Percentiles rank a stretch among this genome's conserved stretches.
These are phyloP conservation scores for Fusarium acutatum DNA, from an alignment of 2,329 filamentous ascomycete species.

Conservation along the genomic window DNA sequence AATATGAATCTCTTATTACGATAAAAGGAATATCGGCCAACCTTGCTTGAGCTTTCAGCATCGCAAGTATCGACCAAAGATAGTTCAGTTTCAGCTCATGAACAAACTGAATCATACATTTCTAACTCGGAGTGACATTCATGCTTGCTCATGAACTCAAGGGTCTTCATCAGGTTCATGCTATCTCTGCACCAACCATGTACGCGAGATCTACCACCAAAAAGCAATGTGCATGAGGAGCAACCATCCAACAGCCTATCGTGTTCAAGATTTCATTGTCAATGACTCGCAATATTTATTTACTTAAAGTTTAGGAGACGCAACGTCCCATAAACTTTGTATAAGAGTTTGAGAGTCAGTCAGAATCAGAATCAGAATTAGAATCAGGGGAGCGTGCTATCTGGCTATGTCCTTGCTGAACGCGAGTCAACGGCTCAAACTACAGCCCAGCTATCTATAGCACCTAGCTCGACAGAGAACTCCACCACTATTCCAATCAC, in stretches of 20 bases:
- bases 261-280: not conserved
- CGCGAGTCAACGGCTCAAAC: constrained; percentile 28
- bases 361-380: not conserved
- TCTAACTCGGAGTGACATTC: constrained; percentile 3
- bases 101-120: not conserved
- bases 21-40: not conserved
- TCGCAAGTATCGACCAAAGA: not conserved
- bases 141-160: not conserved
- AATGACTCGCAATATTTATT: constrained; percentile 14
- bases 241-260: not conserved
- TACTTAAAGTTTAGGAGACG: not conserved
- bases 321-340: not conserved
- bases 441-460: constrained; percentile 12
- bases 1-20: not conserved
- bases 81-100: not conserved
- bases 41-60: not conserved
- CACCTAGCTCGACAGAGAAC: constrained; percentile 1
- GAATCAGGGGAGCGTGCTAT: not conserved
- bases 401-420: not conserved
- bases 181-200: not conserved
- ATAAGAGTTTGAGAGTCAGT: not conserved
- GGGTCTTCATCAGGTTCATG: constrained; percentile 3
- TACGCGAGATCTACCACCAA: constrained; percentile 12
- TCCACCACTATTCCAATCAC: not conserved
- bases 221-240: constrained; percentile 19